These are phyloP conservation scores for Cucurbita argyrosperma DNA, from an alignment of 306 rosid genomes.

Conservation along the genomic window DNA sequence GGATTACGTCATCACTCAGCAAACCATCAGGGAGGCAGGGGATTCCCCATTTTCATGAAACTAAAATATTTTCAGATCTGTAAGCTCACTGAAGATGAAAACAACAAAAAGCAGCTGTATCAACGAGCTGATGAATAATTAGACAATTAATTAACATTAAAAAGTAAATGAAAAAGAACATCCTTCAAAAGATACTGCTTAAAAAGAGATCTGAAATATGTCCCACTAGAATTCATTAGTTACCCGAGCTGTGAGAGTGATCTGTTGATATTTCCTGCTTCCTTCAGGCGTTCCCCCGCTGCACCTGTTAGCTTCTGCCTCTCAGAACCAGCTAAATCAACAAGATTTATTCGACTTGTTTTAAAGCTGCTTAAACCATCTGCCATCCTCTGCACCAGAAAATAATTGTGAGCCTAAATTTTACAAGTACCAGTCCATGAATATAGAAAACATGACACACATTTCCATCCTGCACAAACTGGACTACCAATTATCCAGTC, in stretches of 20 bases:
- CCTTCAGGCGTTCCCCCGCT: slow-evolving; percentile 97
- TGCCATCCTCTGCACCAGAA: slow-evolving; percentile 45
- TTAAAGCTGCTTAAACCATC: slow-evolving; percentile 79
- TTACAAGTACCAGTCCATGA: background rate
- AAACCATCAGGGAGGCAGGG: too few relatives aligned
- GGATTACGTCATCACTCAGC: too few relatives aligned
- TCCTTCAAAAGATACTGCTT: background rate
- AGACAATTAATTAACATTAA: background rate
- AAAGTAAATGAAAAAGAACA: background rate
- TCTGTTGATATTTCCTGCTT: slow-evolving; percentile 95
- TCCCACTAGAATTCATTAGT: background rate
- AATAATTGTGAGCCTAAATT: slow-evolving; percentile 5
- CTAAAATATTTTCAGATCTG: background rate
- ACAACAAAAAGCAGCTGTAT: background rate
- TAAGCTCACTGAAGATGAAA: background rate
- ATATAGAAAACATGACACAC: background rate
- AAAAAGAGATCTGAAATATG: background rate
- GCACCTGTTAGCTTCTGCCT: slow-evolving; percentile 86
- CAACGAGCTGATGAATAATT: background rate
- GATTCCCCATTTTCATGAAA: background rate
- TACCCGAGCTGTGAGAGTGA: slow-evolving; percentile 99
- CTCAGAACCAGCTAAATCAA: slow-evolving; percentile 97
- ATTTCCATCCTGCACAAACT: background rate
- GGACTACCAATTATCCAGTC: background rate
- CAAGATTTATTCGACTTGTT: slow-evolving; percentile 96